These are phyloP conservation scores for Boletus eberwhitei DNA, from an alignment of 768 basidiomycete genomes.

Conservation along the genomic window DNA sequence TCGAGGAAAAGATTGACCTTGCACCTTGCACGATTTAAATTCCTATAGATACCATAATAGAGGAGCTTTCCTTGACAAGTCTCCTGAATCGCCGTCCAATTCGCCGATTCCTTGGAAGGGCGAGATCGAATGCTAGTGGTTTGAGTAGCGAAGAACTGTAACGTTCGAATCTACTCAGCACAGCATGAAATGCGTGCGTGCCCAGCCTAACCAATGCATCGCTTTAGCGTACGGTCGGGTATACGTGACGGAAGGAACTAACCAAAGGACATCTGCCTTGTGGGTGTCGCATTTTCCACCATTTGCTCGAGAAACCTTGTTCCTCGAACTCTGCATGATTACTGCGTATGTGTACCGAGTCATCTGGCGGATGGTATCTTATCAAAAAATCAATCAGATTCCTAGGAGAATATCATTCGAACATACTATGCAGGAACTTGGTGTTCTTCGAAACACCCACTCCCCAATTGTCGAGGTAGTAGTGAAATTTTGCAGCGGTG, in stretches of 20 bases:
- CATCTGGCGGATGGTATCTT: slow-evolving; percentile 58
- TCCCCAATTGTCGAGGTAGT: slow-evolving; percentile 69
- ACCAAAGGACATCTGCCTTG: slow-evolving; percentile 62
- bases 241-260: slow-evolving; percentile 17
- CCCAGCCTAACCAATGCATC: slow-evolving; percentile 58
- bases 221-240: slow-evolving; percentile 1
- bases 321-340: slow-evolving; percentile 44
- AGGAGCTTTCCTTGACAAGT: slow-evolving; percentile 37
- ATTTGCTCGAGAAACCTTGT: slow-evolving; percentile 37
- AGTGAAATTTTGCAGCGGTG: slow-evolving; percentile 82
- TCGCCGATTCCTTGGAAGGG: slow-evolving; percentile 41
- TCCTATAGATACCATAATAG: slow-evolving; percentile 22
- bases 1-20: background rate
- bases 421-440: slow-evolving; percentile 56
- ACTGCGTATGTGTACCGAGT: slow-evolving; percentile 55
- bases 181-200: slow-evolving; percentile 68
- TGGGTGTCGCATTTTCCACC: slow-evolving; percentile 43
- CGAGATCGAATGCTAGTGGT: slow-evolving; percentile 49
- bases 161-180: slow-evolving; percentile 51
- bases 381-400: slow-evolving; percentile 25
- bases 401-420: background rate
- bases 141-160: slow-evolving; percentile 48
- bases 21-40: slow-evolving; percentile 5
- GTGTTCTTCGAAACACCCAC: slow-evolving; percentile 40
- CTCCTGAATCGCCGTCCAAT: slow-evolving; percentile 43